These are phyloP conservation scores for Boletus vermiculosoides DNA, from an alignment of 768 basidiomycete species.

Conservation along the genomic window DNA sequence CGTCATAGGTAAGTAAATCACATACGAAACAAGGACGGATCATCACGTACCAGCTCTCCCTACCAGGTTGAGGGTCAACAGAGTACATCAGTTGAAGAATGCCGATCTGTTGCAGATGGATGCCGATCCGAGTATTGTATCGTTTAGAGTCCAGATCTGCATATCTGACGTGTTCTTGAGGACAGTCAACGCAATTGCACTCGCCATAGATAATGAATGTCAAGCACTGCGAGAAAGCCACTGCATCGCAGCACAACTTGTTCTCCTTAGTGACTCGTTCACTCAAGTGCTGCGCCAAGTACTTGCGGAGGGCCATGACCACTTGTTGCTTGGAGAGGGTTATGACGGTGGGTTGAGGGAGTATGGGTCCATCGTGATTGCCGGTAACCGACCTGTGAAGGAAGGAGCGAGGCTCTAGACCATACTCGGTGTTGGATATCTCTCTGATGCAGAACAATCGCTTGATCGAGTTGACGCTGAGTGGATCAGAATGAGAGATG, in stretches of 20 bases:
- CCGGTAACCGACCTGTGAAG: slow-evolving; percentile 1
- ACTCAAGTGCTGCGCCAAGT: slow-evolving; percentile 29
- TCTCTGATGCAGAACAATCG: slow-evolving; percentile 25
- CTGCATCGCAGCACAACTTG: slow-evolving; percentile 27
- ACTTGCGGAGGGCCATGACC: slow-evolving; percentile 18
- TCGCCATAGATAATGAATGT: neutral
- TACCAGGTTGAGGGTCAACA: slow-evolving; percentile 2
- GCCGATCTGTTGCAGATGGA: slow-evolving; percentile 49
- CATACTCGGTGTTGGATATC: slow-evolving; percentile 7
- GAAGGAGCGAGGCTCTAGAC: slow-evolving; percentile 1
- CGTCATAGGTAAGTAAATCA: neutral
- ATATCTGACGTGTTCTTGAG: slow-evolving; percentile 33
- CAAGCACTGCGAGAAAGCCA: slow-evolving; percentile 42
- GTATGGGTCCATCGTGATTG: neutral
- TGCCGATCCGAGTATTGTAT: slow-evolving; percentile 41
- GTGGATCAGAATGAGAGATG: slow-evolving; percentile 1
- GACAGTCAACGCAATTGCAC: slow-evolving; percentile 37
- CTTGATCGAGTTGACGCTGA: slow-evolving; percentile 17
- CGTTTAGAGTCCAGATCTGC: slow-evolving; percentile 25
- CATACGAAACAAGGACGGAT: neutral
- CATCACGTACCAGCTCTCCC: slow-evolving; percentile 3
- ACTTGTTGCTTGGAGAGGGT: slow-evolving; percentile 22
- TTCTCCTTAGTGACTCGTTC: slow-evolving; percentile 33
- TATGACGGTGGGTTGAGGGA: slow-evolving; percentile 7
- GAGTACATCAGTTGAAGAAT: slow-evolving; percentile 39